Percentiles rank a stretch among this genome's conserved stretches.
Conservation (phyloP, 108 stramenopile genomes). For the Fistulifera pelliculosa region DNA sequence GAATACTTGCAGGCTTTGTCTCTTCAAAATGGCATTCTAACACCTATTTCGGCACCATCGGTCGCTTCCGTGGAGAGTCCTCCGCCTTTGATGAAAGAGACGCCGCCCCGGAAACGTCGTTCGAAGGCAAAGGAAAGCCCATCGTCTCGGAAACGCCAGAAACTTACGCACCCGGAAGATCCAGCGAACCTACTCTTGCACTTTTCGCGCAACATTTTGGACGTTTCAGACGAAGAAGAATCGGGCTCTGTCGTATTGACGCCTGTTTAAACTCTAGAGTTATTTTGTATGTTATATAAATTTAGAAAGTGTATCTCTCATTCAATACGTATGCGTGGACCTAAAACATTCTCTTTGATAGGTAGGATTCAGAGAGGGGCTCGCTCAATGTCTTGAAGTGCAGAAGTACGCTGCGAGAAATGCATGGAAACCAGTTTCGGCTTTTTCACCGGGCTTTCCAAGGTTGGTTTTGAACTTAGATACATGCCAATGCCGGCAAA, state of each 20-base stretch:
- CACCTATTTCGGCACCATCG: background rate
- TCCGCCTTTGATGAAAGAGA: background rate
- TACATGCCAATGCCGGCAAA: too few relatives aligned
- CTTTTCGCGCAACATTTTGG: background rate
- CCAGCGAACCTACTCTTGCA: background rate
- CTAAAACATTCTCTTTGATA: too few relatives aligned
- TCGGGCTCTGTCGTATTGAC: too few relatives aligned
- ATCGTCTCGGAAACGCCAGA: background rate
- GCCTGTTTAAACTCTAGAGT: background rate
- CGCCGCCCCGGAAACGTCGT: background rate
- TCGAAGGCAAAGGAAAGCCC: background rate
- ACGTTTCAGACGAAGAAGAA: background rate
- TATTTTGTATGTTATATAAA: background rate
- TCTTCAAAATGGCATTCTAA: too few relatives aligned
- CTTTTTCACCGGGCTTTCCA: too few relatives aligned
- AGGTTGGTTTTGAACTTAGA: too few relatives aligned
- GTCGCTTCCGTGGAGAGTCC: background rate
- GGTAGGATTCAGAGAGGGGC: too few relatives aligned
- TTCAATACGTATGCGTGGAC: background rate
- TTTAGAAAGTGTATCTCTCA: background rate
- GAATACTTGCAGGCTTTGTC: slow-evolving; percentile 14
- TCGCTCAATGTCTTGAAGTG: too few relatives aligned
- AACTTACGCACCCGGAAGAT: background rate
- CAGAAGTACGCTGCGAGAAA: too few relatives aligned
- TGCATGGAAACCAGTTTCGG: too few relatives aligned